Base-by-base conservation (phyloP, 805 yeast species). In the Kuraishia ogatae region DNA sequence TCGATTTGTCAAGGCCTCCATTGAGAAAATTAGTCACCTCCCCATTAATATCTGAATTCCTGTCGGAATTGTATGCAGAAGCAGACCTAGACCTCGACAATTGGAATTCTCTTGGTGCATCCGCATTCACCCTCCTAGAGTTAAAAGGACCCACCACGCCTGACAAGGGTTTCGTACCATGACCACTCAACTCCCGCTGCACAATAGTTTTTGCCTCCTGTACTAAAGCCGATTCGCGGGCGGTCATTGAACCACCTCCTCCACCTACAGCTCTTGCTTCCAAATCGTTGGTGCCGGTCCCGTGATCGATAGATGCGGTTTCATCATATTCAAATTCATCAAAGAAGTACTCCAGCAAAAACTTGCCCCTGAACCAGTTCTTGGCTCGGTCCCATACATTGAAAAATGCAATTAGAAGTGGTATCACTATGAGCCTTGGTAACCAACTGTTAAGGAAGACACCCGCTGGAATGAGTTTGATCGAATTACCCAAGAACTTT, bases 361-460 rank as follows among this genome's bases (percentile, higher is more conserved):
- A 64, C n/a, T 61, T 57, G 15, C 65, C 64, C 15, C 59, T 60
- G 7, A 68, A 54, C 63, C 64, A 65, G 13, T 49, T 56, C 53
- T 81, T 84, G 20, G 87, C 59, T 57, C 73, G 78, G 56, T 85
- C 92, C 67, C 85, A 87, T n/a, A 87, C 71, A 60, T 84, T 79
- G 65, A 89, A 85, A 20, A 74, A 60, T 1, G 92, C 80, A 39
- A 28, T 26, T 1, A 80, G 59, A 7, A 89, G 78, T 1, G 96
- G 96, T n/a, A 89, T 68, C 17, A 89, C 59, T 11, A 89, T 75
- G 21, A 89, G 72, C 59, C 96, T 74, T 1, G 96, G 96, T n/a
- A 88, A 69, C 75, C 88, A 74, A 59, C 83, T 82, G 66, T 87
- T 87, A 68, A 89, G 76, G 60, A 82, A 76, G 55, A 82, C 81